A percentile compares a stretch with the other conserved stretches of the same genome.
These are phyloP conservation scores for Sordaria brevicollis DNA, from an alignment of 495 filamentous ascomycete species.

Conservation along the genomic window DNA sequence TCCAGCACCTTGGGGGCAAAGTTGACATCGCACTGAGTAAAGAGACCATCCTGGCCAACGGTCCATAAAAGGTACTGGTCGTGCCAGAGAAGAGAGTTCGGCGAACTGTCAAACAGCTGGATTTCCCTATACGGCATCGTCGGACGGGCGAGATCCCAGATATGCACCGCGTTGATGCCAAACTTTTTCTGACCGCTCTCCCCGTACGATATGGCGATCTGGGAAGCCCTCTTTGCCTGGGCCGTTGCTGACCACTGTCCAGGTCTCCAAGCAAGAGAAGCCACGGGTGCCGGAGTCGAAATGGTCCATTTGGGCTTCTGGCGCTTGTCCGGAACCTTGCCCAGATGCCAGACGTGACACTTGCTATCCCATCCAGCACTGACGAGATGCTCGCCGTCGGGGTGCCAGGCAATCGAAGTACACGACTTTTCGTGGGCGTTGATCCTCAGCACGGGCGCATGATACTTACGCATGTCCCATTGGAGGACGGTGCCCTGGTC, in stretches of 20 bases:
- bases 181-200: slow-evolving; percentile 35
- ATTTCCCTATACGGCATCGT: slow-evolving; percentile 81
- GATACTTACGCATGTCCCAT: slow-evolving; percentile 42
- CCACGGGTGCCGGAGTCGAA: slow-evolving; percentile 51
- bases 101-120: slow-evolving; percentile 57
- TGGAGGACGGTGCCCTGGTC: slow-evolving; percentile 66
- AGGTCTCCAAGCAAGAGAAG: slow-evolving; percentile 78
- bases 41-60: slow-evolving; percentile 70
- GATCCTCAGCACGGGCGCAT: slow-evolving; percentile 51
- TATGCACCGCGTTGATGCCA: slow-evolving; percentile 64
- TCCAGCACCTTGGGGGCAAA: slow-evolving; percentile 74
- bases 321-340: slow-evolving; percentile 60
- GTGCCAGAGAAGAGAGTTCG: slow-evolving; percentile 79
- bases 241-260: slow-evolving; percentile 60
- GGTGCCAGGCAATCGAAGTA: slow-evolving; percentile 87
- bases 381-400: slow-evolving; percentile 80
- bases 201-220: slow-evolving; percentile 43
- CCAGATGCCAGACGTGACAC: slow-evolving; percentile 89
- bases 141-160: slow-evolving; percentile 88
- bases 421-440: slow-evolving; percentile 73
- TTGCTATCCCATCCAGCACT: slow-evolving; percentile 75
- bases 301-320: slow-evolving; percentile 65
- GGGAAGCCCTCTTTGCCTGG: slow-evolving; percentile 49
- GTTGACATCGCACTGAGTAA: slow-evolving; percentile 80
- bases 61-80: slow-evolving; percentile 88